A percentile compares a stretch with the other conserved stretches of the same genome.
phyloP scores from a whole-genome alignment of 2,329 filamentous ascomycete genomes.

The Daldinia eschscholtzii region DNA sequence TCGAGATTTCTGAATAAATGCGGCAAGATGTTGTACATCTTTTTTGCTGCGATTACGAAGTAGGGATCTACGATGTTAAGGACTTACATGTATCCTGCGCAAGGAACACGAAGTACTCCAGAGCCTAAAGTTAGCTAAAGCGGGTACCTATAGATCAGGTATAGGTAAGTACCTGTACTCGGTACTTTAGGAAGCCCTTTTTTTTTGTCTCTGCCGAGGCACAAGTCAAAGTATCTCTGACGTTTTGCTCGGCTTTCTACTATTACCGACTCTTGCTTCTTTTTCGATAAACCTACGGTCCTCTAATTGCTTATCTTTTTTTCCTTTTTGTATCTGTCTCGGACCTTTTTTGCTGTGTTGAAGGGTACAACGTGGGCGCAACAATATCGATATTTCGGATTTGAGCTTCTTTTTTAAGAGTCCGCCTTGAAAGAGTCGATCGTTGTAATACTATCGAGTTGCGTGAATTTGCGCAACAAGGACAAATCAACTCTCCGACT shows the following conservation, averaged over 20 bases:
- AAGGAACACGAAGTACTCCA: not conserved
- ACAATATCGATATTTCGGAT: conserved; percentile 9
- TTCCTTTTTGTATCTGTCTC: conserved; percentile 11
- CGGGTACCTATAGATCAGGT: not conserved
- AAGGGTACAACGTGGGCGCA: conserved; percentile 19
- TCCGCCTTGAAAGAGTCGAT: not conserved
- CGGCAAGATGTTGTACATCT: no score
- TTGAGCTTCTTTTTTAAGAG: not conserved
- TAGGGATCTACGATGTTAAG: no score
- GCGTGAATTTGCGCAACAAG: conserved; percentile 28
- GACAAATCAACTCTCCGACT: not conserved
- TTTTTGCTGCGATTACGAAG: no score
- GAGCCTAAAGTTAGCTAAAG: conserved; percentile 3
- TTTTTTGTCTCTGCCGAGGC: conserved; percentile 34
- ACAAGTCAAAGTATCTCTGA: conserved; percentile 23
- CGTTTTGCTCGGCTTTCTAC: conserved; percentile 34
- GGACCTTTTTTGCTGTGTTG: conserved; percentile 26
- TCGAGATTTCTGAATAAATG: no score
- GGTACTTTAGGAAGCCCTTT: conserved; percentile 11
- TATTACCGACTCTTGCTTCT: conserved; percentile 33
- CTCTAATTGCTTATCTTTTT: not conserved
- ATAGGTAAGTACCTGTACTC: conserved; percentile 16
- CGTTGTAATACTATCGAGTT: not conserved
- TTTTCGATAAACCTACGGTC: conserved; percentile 15
- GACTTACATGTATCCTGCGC: not conserved